phyloP scores from a whole-genome alignment of 129 eudicot species.

The Apium graveolens region DNA sequence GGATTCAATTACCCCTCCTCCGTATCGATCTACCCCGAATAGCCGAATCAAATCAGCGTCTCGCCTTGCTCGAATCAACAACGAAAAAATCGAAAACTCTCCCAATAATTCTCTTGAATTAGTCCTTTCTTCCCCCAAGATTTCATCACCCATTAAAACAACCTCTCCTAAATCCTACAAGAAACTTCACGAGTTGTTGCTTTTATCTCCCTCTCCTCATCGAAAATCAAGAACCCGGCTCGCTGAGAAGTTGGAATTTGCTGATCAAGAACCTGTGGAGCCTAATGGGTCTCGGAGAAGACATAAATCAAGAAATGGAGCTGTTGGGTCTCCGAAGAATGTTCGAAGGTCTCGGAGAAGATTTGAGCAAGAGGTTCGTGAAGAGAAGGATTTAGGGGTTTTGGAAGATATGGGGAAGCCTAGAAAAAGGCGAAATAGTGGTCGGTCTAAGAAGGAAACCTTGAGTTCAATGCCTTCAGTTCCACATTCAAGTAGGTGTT shows the following conservation, averaged over 20 bases:
- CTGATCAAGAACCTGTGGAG: constrained; percentile 40
- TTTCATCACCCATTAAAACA: constrained; percentile 17
- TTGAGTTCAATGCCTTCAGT: constrained; percentile 23
- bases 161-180: constrained; percentile 39
- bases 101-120: constrained; percentile 52
- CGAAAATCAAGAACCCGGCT: constrained; percentile 45
- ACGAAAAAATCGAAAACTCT: constrained; percentile 21
- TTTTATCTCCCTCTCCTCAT: constrained; percentile 73
- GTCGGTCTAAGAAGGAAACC: constrained; percentile 60
- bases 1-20: constrained; percentile 45
- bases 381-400: constrained; percentile 40
- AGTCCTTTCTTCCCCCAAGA: constrained; percentile 47
- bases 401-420: constrained; percentile 61
- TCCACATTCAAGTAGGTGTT: constrained; percentile 51
- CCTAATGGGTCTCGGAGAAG: constrained; percentile 36
- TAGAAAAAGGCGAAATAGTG: constrained; percentile 55
- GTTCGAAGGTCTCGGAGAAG: constrained; percentile 56
- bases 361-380: constrained; percentile 48
- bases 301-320: constrained; percentile 35
- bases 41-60: constrained; percentile 53
- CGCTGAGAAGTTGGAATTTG: constrained; percentile 35
- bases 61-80: constrained; percentile 51
- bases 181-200: constrained; percentile 52
- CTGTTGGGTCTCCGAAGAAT: constrained; percentile 53
- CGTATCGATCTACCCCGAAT: constrained; percentile 30